Base-by-base conservation (phyloP, 1,284 basidiomycete genomes). In the Apiotrichum mycotoxinovorans region DNA sequence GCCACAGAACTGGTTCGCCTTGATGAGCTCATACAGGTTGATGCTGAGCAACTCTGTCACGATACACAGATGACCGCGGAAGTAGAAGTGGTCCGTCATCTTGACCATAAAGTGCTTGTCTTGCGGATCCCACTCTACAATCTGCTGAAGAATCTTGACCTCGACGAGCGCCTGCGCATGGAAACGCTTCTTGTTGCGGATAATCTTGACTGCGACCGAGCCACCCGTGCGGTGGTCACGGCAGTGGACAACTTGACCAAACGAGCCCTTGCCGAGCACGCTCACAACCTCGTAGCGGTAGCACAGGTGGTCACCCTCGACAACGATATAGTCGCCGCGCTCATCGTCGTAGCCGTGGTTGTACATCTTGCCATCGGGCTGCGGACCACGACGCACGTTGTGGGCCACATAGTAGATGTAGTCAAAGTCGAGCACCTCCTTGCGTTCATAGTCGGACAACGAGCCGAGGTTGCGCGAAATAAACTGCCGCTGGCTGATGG, bases 321-420 rank as follows among this genome's bases (percentile, higher is more conserved):
- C 85, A 52, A 98, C 86, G 10, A 88, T 84, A 70, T 98, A 99
- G 78, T 99, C 96, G 34, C 96, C 96, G 22, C 96, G 87, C 46
- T 99, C 96, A 73, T 99, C 96, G 72, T 99, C 96, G 70, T 95
- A 99, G 34, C 96, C 91, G 70, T 89, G 86, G 74, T 99, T 99
- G 76, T 94, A 95, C 18, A 85, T 83, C 15, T 84, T 83, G 33
- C 95, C 95, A 56, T 88, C 81, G 9, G 66, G 52, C 45, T 66
- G 65, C 8, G 59, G 45, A 9, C 67, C 65, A 30, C 73, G 62
- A 30, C 45, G 52, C 40, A 72, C 68, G 20, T 63, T 62, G 12
- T 51, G 52, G 8, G 67, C 52, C 1, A 66, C 58, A 71, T 82
- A 97, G 78, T 91, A 98, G 44, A 98, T 86, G 30, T 84, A 81